These are phyloP conservation scores for Fusarium protoensiforme DNA, from an alignment of 2,329 filamentous ascomycete species.

Conservation along the genomic window DNA sequence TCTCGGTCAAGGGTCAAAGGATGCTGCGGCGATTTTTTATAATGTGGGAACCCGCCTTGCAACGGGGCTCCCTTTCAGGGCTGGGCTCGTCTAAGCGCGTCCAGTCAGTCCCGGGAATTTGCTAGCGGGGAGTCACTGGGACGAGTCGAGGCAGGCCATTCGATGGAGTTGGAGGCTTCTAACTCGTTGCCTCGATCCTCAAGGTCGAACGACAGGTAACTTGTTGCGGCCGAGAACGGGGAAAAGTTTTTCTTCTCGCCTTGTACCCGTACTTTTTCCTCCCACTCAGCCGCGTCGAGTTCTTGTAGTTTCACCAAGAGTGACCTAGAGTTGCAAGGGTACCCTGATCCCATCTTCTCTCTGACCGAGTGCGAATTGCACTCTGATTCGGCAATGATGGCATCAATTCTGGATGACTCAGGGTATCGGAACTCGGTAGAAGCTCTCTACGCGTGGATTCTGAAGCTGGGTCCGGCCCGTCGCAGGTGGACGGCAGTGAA, in stretches of 20 bases:
- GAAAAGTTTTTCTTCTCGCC: conserved; percentile 29
- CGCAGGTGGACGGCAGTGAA: conserved; percentile 30
- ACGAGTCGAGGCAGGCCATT: conserved; percentile 20
- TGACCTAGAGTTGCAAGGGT: conserved; percentile 31
- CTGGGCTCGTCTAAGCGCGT: conserved; percentile 16
- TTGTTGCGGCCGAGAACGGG: conserved; percentile 31
- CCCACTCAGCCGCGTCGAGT: conserved; percentile 11
- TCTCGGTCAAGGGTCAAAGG: conserved; percentile 32
- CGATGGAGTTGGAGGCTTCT: conserved; percentile 2
- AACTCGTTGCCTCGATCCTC: conserved; percentile 10
- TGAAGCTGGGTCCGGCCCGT: conserved; percentile 40
- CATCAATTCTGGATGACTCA: conserved; percentile 36
- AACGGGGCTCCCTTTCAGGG: conserved; percentile 30
- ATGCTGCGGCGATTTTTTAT: conserved; percentile 13
- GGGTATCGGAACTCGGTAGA: conserved; percentile 39
- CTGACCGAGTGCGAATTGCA: not conserved
- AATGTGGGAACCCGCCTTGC: conserved; percentile 7
- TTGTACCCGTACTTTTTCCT: conserved; percentile 1
- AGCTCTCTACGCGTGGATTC: conserved; percentile 25
- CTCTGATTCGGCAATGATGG: conserved; percentile 30
- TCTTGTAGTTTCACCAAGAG: conserved; percentile 17
- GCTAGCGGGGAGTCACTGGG: conserved; percentile 23
- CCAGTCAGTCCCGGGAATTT: conserved; percentile 7
- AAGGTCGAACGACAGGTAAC: conserved; percentile 18
- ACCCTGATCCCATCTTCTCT: conserved; percentile 18